Percentiles rank a stretch among this genome's conserved stretches.
phyloP scores from a whole-genome alignment of 495 filamentous ascomycete genomes.

The Aspergillus panamensis region DNA sequence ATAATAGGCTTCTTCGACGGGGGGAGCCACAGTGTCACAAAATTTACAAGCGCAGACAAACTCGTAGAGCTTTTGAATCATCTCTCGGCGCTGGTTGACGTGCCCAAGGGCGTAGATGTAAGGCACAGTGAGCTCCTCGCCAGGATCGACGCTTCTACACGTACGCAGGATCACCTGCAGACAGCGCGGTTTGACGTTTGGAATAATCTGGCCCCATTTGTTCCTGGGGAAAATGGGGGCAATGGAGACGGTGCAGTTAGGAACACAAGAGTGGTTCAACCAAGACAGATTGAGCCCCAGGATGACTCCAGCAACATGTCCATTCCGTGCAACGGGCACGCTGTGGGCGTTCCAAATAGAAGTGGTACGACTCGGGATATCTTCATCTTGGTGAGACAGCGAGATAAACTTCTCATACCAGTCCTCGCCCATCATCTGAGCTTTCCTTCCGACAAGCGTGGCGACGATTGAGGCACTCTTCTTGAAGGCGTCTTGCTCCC shows the following conservation, averaged over 20 bases:
- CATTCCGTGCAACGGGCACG: not conserved
- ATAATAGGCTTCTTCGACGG: not conserved
- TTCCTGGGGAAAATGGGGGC: conserved; percentile 1
- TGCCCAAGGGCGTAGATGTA: conserved; percentile 9
- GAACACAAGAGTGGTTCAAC: conserved; percentile 21
- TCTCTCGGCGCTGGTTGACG: not conserved
- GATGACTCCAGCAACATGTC: conserved; percentile 1
- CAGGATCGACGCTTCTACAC: conserved; percentile 16
- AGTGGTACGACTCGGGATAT: not conserved
- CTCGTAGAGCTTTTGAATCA: not conserved
- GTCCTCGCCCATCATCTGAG: conserved; percentile 10
- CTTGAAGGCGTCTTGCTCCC: not conserved
- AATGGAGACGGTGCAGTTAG: conserved; percentile 12
- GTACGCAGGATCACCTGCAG: conserved; percentile 10
- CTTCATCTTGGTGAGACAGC: not conserved
- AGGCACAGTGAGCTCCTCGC: conserved; percentile 28
- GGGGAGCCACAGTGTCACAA: conserved; percentile 1
- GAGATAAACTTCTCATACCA: conserved; percentile 13
- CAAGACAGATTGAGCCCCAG: conserved; percentile 19
- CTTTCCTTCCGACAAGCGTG: conserved; percentile 4
- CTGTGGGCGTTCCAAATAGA: conserved; percentile 15
- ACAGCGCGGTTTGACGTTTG: not conserved
- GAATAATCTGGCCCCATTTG: not conserved
- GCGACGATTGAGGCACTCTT: not conserved
- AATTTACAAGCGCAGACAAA: conserved; percentile 17